Base-by-base conservation (phyloP, 2,329 filamentous ascomycete genomes). In the Cladorrhinum sp. region DNA sequence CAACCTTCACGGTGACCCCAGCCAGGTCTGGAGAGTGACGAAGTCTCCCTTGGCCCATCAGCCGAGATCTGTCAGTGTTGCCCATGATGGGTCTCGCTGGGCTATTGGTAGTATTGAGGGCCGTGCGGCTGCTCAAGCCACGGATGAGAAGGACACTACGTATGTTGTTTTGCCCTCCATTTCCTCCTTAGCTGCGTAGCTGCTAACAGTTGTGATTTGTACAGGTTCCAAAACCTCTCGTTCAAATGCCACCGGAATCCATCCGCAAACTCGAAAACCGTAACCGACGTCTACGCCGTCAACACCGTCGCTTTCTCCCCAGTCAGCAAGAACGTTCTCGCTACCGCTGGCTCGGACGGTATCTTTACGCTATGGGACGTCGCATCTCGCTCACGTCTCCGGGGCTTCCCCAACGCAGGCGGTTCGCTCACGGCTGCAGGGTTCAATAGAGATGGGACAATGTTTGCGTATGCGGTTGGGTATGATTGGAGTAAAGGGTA, bases 401-500 rank as follows among this genome's bases (percentile, higher is more conserved):
- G 79, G 72, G 81, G 81, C 12, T 89, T 82, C 63, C 79, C 80
- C 7, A 55, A 12, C n/a, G 24, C 20, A 39, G 79, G 79, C 33
- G 78, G 77, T 20, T 84, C 83, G 55, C 88, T 91, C 73, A 84
- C 83, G 1, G 79, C 82, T 6, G 84, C 84, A 0, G 81, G 79
- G 26, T 90, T 90, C 76, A 86, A 82, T 69, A 77, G 78, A 42
- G 82, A 79, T 63, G 88, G 87, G 50, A 82, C 71, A 54, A 76
- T 82, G 56, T 81, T 83, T 67, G 82, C 81, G 1, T 85, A 85
- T 65, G 86, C 87, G 1, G 79, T 88, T 42, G 86, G 85, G 69
- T 91, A 91, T 71, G 88, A 91, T 70, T 91, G 88, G 88, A 86
- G 84, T 70, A 87, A 87, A 72, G 88, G 87, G 2, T 87, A 83